These are phyloP conservation scores for Fraxinus paxiana DNA, from an alignment of 305 asterid species.

Conservation along the genomic window DNA sequence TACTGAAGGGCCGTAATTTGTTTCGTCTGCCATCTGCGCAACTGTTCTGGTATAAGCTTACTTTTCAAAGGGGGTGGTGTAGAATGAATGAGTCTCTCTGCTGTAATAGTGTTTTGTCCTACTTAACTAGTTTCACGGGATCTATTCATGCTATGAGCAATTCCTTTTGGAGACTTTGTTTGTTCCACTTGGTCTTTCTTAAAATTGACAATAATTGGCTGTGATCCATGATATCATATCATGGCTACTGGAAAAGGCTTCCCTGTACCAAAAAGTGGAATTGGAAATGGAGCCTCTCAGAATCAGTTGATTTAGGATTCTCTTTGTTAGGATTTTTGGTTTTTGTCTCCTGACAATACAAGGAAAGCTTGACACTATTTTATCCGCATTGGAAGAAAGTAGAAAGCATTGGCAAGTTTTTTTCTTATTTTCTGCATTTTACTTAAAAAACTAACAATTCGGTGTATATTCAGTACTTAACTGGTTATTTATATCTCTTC, in stretches of 20 bases:
- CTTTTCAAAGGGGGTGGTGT: not conserved
- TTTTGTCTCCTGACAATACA: not conserved
- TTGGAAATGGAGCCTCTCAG: not conserved
- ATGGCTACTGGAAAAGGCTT: not conserved
- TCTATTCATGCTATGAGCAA: not conserved
- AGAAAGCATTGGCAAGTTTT: not conserved
- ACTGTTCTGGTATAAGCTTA: slow-evolving; percentile 1
- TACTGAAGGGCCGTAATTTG: not conserved
- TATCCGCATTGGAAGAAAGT: not conserved
- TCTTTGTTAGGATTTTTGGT: not conserved
- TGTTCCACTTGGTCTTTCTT: not conserved
- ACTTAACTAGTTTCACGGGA: not conserved
- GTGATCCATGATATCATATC: not conserved
- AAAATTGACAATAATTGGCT: not conserved
- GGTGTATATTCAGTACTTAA: not conserved
- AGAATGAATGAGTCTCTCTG: not conserved
- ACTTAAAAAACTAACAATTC: not conserved
- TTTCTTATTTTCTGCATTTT: not conserved
- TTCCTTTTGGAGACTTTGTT: not conserved
- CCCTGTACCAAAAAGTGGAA: not conserved
- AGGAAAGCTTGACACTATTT: not conserved
- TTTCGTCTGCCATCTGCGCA: not conserved
- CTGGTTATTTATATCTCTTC: slow-evolving; percentile 11
- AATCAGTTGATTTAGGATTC: slow-evolving; percentile 5
- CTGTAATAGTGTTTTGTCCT: not conserved